Base-by-base conservation (phyloP, 2,329 filamentous ascomycete genomes). In the Fusarium oligoseptatum region DNA sequence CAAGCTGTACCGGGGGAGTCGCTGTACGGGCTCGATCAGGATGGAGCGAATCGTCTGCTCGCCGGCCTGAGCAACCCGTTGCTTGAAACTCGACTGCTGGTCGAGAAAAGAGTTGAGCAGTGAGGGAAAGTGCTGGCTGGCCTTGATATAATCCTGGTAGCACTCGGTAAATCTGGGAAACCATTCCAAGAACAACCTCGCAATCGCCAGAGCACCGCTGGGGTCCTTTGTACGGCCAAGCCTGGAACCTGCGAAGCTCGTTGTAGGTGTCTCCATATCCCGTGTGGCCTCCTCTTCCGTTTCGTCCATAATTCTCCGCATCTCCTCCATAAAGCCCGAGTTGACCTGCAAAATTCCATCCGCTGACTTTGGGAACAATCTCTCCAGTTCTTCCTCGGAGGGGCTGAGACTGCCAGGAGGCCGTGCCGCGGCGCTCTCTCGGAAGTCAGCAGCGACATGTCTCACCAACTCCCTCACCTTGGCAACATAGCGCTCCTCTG, bases 1-100 rank as follows among this genome's bases (percentile, higher is more conserved):
- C 39, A 99, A 87, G 79, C 95, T 98, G 84, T 99, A 99, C 29
- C 97, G 92, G 29, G 97, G 97, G 62, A 99, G 88, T 62, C 97
- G 90, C 82, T 99, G 97, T 1, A 99, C 95, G 3, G 97, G 97
- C 83, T 99, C 97, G 81, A 99, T 99, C 64, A 99, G 89, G 72
- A 97, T 90, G 4, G 97, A 98, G 58, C 94, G 95, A 64, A 98
- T 89, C 67, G 92, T 90, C 84, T 99, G 97, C 82, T 98, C 97
- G 65, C 97, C 96, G 3, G 93, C 93, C 73, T 95, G 91, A 62
- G 94, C 91, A 4, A 98, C 91, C 55, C 94, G 88, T 76, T 93
- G 92, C 3, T 93, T 93, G 81, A 98, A 96, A 78, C 93, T 95
- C 3, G 95, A 96, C 71, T 93, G 92, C 66, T 92, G 91, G 77